Evolutionary conservation across 345 rosid genomes (phyloP), one percentile per base, ranked within the genome.

Genomic region (Arabis alpina): DNA sequence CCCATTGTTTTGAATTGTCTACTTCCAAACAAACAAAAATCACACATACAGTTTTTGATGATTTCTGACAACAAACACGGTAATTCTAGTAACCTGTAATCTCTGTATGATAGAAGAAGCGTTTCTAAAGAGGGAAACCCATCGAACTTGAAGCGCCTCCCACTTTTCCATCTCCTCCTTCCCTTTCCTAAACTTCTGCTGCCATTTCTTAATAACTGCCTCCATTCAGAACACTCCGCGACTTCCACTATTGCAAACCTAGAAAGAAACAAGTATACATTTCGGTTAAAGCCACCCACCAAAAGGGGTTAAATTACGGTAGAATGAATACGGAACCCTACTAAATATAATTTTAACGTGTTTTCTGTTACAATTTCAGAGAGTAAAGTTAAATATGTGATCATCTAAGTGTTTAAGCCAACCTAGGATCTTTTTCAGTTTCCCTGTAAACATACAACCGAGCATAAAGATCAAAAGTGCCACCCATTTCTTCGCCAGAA

Each of bases 401-500:
- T 11, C 5, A n/a, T 28, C 15, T 19, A 19, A 19, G 23, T 19
- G 23, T 19, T 19, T 19, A 19, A 19, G 23, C 23, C 23, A 19
- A 19, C 23, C 23, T 32, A 30, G 4, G 27, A 61, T 71, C 9
- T 27, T 27, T 15, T 13, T 50, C 14, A 23, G 16, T 47, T 27
- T 30, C 59, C 42, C 36, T 27, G 4, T 64, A 64, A 54, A 60
- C 45, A 44, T 7, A 55, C 54, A 63, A 49, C 4, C 23, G 39
- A 61, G n/a, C 58, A 62, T 54, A 14, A 54, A 28, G 16, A 62
- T 91, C 82, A 93, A 80, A 91, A 89, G 77, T 89, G 96, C 97
- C 98, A 93, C 23, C 98, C 98, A 36, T 86, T 93, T 57, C 91
- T 28, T 48, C 90, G 87, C 94, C 96, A 91, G 78, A 43, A 82